These are phyloP conservation scores for Aspergillus arachidicola DNA, from an alignment of 2,329 filamentous ascomycete species.

Conservation along the genomic window DNA sequence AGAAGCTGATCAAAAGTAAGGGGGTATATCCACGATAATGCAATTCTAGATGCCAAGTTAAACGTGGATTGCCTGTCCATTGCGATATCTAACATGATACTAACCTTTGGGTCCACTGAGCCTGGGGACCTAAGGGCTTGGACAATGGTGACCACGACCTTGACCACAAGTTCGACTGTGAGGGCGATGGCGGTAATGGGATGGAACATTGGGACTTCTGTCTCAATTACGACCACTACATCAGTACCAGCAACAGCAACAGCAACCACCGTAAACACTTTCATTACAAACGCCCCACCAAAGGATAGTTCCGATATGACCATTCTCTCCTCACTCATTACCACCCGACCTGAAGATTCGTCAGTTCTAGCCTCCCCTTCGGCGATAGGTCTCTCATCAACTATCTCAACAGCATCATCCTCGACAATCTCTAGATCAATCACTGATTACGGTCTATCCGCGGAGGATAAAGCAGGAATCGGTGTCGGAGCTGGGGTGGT, in stretches of 20 bases:
- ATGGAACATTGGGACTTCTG: neutral
- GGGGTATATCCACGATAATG: no score
- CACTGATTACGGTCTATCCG: neutral
- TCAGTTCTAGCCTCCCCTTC: no score
- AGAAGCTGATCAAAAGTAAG: no score
- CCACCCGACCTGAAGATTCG: rapidly evolving
- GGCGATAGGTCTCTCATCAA: neutral
- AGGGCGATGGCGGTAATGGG: neutral
- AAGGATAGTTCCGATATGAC: rapidly evolving
- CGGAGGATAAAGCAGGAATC: neutral
- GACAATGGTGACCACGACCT: neutral
- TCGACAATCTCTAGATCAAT: neutral
- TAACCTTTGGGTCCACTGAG: no score
- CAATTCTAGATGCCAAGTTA: no score
- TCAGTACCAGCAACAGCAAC: rapidly evolving
- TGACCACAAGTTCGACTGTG: neutral
- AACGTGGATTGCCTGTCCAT: no score
- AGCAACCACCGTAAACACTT: rapidly evolving
- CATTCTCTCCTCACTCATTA: rapidly evolving
- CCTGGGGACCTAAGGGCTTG: rapidly evolving
- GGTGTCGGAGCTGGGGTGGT: neutral
- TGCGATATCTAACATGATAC: no score
- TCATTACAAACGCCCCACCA: rapidly evolving
- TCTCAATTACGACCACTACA: neutral
- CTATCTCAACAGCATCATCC: no score